These are phyloP conservation scores for Colletotrichum eleusines DNA, from an alignment of 2,329 filamentous ascomycete genomes.

Conservation along the genomic window DNA sequence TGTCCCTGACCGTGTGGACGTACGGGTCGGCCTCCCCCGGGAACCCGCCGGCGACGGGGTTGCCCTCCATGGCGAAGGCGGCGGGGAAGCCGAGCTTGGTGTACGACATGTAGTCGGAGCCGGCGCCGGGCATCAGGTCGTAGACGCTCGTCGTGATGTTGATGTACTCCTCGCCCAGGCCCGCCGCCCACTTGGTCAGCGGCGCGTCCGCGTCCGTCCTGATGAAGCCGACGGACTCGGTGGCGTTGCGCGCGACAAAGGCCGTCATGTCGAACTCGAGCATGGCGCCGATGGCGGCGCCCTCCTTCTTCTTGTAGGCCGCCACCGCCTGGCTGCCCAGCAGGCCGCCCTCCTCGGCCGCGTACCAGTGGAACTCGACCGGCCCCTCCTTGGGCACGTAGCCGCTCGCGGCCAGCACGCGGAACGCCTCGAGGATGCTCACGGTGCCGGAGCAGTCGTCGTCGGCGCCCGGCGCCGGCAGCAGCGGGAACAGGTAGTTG, in stretches of 20 bases:
- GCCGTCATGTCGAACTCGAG: constrained; percentile 67
- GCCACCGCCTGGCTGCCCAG: constrained; percentile 73
- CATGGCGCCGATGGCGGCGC: constrained; percentile 77
- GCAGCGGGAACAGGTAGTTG: constrained; percentile 76
- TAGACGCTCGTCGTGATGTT: constrained; percentile 52
- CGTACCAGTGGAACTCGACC: constrained; percentile 84
- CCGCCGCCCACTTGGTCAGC: constrained; percentile 52
- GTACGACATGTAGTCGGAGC: constrained; percentile 58
- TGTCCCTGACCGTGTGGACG: constrained; percentile 52
- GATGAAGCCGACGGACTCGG: constrained; percentile 55
- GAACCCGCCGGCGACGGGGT: constrained; percentile 49
- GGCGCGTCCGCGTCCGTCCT: constrained; percentile 52
- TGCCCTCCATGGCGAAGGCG: constrained; percentile 54
- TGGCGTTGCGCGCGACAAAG: constrained; percentile 52
- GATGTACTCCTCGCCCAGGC: constrained; percentile 53
- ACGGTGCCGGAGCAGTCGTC: constrained; percentile 80
- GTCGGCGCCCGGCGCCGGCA: constrained; percentile 79
- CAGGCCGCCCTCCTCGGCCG: constrained; percentile 81
- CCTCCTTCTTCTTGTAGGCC: constrained; percentile 71
- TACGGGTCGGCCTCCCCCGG: constrained; percentile 55
- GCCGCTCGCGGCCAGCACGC: constrained; percentile 67
- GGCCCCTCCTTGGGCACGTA: constrained; percentile 53
- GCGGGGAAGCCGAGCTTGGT: constrained; percentile 55
- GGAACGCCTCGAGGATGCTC: constrained; percentile 78
- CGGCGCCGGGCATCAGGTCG: constrained; percentile 49